phyloP scores from a whole-genome alignment of 2,329 filamentous ascomycete genomes.

The Fonsecaea nubica region DNA sequence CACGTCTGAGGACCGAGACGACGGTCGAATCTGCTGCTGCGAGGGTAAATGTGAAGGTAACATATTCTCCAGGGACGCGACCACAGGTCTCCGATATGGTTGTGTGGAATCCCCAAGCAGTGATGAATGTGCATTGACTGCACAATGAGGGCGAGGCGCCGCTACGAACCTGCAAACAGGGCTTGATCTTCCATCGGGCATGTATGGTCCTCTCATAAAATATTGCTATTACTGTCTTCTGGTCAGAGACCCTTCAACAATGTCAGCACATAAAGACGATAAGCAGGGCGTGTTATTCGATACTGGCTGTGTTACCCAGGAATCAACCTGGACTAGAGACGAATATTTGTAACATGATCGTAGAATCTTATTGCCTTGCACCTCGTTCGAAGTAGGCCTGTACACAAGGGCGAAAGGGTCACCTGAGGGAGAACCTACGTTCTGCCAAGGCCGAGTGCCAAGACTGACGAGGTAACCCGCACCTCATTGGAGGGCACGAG shows the following conservation, averaged over 20 bases:
- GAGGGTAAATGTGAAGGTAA: not conserved
- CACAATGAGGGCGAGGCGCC: not conserved
- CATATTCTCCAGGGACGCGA: not conserved
- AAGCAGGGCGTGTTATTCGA: not conserved
- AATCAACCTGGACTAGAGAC: not conserved
- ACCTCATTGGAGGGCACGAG: conserved; percentile 8
- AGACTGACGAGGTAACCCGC: not conserved
- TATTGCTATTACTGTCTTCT: not conserved
- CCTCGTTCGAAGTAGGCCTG: not conserved
- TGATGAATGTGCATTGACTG: not conserved
- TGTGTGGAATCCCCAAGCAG: not conserved
- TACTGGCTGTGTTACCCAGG: not conserved
- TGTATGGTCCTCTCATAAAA: not conserved
- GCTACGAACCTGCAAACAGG: not conserved
- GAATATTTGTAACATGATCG: not conserved
- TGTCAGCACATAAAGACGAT: not conserved
- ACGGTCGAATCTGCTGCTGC: not conserved
- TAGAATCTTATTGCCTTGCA: not conserved
- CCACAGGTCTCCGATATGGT: not conserved
- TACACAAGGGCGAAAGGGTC: not conserved
- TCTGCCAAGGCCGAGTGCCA: not conserved
- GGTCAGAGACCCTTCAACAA: not conserved
- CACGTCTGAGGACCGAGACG: not conserved
- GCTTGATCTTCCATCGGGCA: no score
- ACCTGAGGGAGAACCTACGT: not conserved